Evolutionary conservation across 441 rosid species (phyloP).

Genomic region (Erysimum pusillum): DNA sequence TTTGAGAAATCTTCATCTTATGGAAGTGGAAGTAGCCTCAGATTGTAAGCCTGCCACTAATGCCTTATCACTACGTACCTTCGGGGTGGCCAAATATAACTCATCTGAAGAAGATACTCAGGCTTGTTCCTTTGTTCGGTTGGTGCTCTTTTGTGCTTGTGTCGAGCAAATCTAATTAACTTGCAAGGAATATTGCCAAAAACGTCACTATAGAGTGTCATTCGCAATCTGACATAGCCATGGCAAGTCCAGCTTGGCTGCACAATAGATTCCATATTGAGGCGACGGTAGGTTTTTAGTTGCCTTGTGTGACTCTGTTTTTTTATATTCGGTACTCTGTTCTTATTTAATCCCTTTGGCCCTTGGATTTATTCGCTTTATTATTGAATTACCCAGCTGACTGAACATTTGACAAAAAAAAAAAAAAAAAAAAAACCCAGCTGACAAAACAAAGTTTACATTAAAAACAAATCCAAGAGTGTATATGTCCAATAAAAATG

Average conservation of each 20-base stretch:
- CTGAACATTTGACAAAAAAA: no score
- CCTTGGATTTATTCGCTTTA: neutral
- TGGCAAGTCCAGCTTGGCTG: neutral
- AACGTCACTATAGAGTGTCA: neutral
- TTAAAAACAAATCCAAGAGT: neutral
- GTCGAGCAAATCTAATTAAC: neutral
- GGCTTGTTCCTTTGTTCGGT: neutral
- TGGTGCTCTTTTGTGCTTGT: neutral
- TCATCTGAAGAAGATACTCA: neutral
- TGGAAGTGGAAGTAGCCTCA: neutral
- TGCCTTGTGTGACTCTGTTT: slow-evolving; percentile 7
- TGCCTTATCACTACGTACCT: neutral
- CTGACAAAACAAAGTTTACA: neutral
- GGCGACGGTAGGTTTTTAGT: neutral
- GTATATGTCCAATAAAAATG: neutral
- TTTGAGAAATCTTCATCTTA: slow-evolving; percentile 4
- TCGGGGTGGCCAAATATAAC: neutral
- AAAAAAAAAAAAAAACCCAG: no score
- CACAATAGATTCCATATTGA: neutral
- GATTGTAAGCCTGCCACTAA: neutral
- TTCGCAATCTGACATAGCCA: neutral
- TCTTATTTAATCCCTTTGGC: neutral
- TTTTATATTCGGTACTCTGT: neutral
- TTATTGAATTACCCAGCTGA: neutral
- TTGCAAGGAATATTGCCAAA: neutral